A percentile compares a stretch with the other conserved stretches of the same genome.
phyloP scores from a whole-genome alignment of 2,329 filamentous ascomycete genomes.

The Lecanicillium sp. region DNA sequence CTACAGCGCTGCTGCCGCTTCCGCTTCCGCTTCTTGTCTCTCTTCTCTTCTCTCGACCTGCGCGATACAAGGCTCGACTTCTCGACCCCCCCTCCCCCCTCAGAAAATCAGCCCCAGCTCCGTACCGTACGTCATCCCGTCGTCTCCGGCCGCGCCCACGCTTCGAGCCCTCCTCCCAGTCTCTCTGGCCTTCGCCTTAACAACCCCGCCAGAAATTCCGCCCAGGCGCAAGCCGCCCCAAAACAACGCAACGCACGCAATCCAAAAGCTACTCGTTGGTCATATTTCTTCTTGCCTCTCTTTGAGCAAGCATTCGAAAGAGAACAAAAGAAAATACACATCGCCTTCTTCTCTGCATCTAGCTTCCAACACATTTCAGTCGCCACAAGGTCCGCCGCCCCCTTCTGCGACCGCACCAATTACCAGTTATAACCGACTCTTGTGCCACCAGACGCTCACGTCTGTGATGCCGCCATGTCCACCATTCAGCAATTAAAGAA shows the following conservation, averaged over 20 bases:
- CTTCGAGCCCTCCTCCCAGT: neutral
- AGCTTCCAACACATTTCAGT: too few relatives aligned
- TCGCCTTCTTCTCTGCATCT: neutral
- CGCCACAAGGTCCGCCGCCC: neutral
- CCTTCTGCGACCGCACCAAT: neutral
- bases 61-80: too few relatives aligned
- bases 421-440: neutral
- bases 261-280: too few relatives aligned
- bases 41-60: neutral
- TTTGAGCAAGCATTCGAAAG: neutral
- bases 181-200: too few relatives aligned
- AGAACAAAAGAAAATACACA: neutral
- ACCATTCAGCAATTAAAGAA: slow-evolving; percentile 95
- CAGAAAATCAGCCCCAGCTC: neutral
- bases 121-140: slow-evolving; percentile 11
- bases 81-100: neutral
- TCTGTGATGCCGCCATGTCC: slow-evolving; percentile 40
- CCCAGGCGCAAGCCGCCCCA: slow-evolving; percentile 8
- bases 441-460: slow-evolving; percentile 1
- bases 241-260: slow-evolving; percentile 12
- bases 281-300: too few relatives aligned
- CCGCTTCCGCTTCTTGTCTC: too few relatives aligned
- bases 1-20: neutral
- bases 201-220: slow-evolving; percentile 11
- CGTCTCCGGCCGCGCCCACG: slow-evolving; percentile 4